Conservation (phyloP, 75 land plant genomes). For the Pseudotsuga menziesii region DNA sequence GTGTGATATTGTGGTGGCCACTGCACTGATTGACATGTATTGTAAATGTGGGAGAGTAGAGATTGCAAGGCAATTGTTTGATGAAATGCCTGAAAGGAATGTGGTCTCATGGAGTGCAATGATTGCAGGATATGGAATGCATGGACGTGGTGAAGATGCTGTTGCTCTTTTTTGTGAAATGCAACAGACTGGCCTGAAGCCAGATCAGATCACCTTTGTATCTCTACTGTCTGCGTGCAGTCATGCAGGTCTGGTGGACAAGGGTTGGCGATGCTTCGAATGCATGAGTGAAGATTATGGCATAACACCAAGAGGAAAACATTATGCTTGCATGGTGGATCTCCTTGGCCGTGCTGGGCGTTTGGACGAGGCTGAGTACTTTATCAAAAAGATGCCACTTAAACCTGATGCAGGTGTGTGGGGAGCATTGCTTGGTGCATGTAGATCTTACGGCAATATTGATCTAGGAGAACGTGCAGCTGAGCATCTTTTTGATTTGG, state of each 20-base stretch:
- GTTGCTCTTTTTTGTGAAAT: background rate
- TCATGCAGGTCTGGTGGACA: background rate
- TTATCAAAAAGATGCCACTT: background rate
- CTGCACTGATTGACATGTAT: background rate
- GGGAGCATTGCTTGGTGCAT: slow-evolving; percentile 34
- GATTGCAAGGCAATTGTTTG: background rate
- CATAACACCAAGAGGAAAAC: background rate
- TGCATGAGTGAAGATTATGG: background rate
- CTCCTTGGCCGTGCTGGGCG: background rate
- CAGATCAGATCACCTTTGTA: background rate
- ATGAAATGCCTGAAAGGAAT: background rate
- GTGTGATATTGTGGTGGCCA: background rate
- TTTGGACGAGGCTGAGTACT: background rate
- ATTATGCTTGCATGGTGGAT: background rate
- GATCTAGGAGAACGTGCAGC: slow-evolving; percentile 24
- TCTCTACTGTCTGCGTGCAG: background rate
- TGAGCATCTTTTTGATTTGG: slow-evolving; percentile 6
- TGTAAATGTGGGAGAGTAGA: background rate
- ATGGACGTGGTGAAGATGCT: background rate
- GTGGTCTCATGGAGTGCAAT: background rate
- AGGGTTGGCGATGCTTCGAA: background rate
- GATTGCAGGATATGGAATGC: slow-evolving; percentile 1
- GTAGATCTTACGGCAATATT: slow-evolving; percentile 30
- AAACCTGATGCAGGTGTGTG: background rate
- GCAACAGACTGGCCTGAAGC: background rate